phyloP scores from a whole-genome alignment of 257 asterid species.

The Jasminum sambac region DNA sequence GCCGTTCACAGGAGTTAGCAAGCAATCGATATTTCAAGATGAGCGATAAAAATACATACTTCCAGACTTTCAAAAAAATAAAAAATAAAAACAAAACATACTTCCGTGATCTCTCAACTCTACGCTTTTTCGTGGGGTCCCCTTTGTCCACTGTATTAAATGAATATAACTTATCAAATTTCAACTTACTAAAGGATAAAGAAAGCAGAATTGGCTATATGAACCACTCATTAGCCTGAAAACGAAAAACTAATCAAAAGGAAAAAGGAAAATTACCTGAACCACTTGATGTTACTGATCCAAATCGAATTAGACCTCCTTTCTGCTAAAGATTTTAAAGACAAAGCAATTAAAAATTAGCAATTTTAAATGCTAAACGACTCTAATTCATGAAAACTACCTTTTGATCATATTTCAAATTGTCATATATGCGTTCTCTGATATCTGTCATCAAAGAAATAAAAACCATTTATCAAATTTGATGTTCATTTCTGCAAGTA shows the following conservation, averaged over 20 bases:
- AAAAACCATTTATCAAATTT: constrained; percentile 9
- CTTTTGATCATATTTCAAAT: constrained; percentile 56
- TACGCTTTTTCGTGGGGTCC: constrained; percentile 81
- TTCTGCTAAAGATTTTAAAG: constrained; percentile 36
- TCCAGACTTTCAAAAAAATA: too few species aligned
- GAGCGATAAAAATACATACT: constrained; percentile 45
- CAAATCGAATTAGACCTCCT: constrained; percentile 64
- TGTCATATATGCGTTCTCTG: constrained; percentile 44
- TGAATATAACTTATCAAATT: constrained; percentile 22
- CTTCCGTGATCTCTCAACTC: constrained; percentile 90
- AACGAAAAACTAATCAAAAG: background rate
- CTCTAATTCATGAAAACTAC: constrained; percentile 31
- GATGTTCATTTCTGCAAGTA: background rate
- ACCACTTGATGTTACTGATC: constrained; percentile 61
- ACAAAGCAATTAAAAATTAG: constrained; percentile 3
- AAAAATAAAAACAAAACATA: constrained; percentile 42
- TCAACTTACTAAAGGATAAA: background rate
- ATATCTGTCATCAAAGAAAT: constrained; percentile 38
- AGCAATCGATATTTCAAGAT: background rate
- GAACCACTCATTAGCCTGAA: constrained; percentile 9
- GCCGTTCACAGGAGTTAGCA: background rate
- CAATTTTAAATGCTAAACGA: background rate
- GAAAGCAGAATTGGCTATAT: background rate
- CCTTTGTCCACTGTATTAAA: constrained; percentile 70
- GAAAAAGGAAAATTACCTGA: constrained; percentile 49